Percentiles rank a stretch among this genome's conserved stretches.
Conservation (phyloP, 257 asterid species). For the Thymus quinquecostatus region DNA sequence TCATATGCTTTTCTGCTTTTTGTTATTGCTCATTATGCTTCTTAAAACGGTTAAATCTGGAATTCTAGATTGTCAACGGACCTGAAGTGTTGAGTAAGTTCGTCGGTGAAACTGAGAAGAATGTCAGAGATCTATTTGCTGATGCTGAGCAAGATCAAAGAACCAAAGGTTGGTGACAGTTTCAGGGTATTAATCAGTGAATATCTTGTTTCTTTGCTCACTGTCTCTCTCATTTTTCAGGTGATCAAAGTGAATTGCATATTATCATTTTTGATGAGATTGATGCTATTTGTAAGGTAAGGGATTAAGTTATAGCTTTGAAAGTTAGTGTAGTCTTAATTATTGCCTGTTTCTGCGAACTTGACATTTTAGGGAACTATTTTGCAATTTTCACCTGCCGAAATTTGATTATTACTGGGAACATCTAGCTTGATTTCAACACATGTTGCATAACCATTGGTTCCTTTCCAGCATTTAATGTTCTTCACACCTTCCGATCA, state of each 20-base stretch:
- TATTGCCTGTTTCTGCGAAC: neutral
- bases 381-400: neutral
- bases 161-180: slow-evolving; percentile 62
- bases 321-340: neutral
- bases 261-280: slow-evolving; percentile 98
- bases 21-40: slow-evolving; percentile 28
- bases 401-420: slow-evolving; percentile 3
- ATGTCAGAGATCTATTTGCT: slow-evolving; percentile 96
- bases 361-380: neutral
- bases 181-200: slow-evolving; percentile 21
- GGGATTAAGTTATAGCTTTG: slow-evolving; percentile 24
- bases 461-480: slow-evolving; percentile 17
- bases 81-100: slow-evolving; percentile 97
- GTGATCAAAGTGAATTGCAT: slow-evolving; percentile 97
- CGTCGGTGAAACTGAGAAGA: slow-evolving; percentile 99
- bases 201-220: slow-evolving; percentile 31
- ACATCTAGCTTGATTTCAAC: slow-evolving; percentile 3
- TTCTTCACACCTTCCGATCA: slow-evolving; percentile 21
- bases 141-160: slow-evolving; percentile 98
- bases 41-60: slow-evolving; percentile 31
- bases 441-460: slow-evolving; percentile 27
- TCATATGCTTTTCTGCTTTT: slow-evolving; percentile 20
- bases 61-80: slow-evolving; percentile 88
- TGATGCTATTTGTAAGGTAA: slow-evolving; percentile 99
- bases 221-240: slow-evolving; percentile 51